A percentile compares a stretch with the other conserved stretches of the same genome.
phyloP scores from a whole-genome alignment of 371 early-diverging fungal genomes.

The Nematocida major region DNA sequence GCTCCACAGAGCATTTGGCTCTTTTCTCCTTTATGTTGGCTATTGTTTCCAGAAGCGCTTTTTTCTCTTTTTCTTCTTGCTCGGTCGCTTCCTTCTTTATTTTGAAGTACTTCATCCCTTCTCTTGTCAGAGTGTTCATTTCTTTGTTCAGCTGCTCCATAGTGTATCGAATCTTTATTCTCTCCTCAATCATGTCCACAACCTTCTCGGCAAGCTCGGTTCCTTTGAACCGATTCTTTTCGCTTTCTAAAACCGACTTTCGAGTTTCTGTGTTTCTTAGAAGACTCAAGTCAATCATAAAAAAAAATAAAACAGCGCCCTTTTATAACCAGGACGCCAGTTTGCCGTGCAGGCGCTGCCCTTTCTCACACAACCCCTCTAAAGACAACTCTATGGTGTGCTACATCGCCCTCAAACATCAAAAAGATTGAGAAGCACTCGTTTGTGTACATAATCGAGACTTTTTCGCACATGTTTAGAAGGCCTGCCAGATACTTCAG shows the following conservation, averaged over 20 bases:
- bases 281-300: slow-evolving; percentile 47
- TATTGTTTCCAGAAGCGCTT: slow-evolving; percentile 9
- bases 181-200: slow-evolving; percentile 48
- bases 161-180: slow-evolving; percentile 53
- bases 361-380: too few species aligned
- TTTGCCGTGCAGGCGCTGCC: too few species aligned
- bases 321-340: too few species aligned
- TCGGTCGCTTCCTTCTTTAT: slow-evolving; percentile 27
- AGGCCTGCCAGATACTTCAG: slow-evolving; percentile 8
- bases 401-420: slow-evolving; percentile 7
- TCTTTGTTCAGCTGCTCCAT: slow-evolving; percentile 58
- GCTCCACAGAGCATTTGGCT: neutral
- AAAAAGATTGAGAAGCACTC: neutral
- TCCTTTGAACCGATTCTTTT: slow-evolving; percentile 57
- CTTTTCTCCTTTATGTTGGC: slow-evolving; percentile 15
- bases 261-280: slow-evolving; percentile 12
- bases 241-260: slow-evolving; percentile 55
- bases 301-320: neutral
- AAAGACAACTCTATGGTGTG: slow-evolving; percentile 6
- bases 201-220: slow-evolving; percentile 36
- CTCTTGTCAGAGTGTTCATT: slow-evolving; percentile 50
- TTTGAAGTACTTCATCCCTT: slow-evolving; percentile 40
- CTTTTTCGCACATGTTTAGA: neutral
- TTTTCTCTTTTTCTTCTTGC: slow-evolving; percentile 18
- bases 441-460: slow-evolving; percentile 22